Evolutionary conservation across 73 alveolate species (phyloP), one percentile per base, ranked within the genome.

Genomic region (Urostyla sp.): DNA sequence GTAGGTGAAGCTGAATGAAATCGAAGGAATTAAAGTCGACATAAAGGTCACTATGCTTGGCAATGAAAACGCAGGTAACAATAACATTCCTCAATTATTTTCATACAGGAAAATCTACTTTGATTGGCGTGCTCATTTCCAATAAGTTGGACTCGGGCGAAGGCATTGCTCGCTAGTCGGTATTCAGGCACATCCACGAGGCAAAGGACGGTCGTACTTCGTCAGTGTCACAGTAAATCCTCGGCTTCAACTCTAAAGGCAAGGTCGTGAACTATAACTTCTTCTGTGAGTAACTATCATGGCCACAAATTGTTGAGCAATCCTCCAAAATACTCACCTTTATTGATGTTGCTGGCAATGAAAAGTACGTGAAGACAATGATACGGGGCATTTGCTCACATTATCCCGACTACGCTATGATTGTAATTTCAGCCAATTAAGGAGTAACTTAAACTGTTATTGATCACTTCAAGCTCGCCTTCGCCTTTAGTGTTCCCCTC

Each of bases 341-440:
- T 87, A 95, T 95, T 84, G 99, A 96, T 93, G 92, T 96, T 80
- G 98, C 98, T 30, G 99, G 99, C 0, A 87, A 91, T 66, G 95
- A 87, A 73, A 96, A 95, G 67, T 96, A 92, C 54, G 88, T 85
- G 40, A 95, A 96, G 83, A 91, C 97, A 27, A 78, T 96, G 82
- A 80, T 90, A 35, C 28, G 87, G 34, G 94, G 98, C 37, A 81
- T 96, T 61, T 89, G 95, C 63, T 82, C 92, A 59, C 94, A 88
- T 40, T 80, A 84, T 69, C 97, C 98, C 26, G 98, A 94, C 69
- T 96, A 96, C 80, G 95, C 97, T 56, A 38, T 96, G 63, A 75
- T 94, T 45, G 93, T 92, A 0, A 80, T 96, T 35, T 91, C 91
- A 59, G 97, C 98, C 0, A 75, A 74, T 46, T 85, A 77, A 16